Percentiles rank a stretch among this genome's conserved stretches.
phyloP scores from a whole-genome alignment of 2,329 filamentous ascomycete species.

The Talaromyces marneffei region DNA sequence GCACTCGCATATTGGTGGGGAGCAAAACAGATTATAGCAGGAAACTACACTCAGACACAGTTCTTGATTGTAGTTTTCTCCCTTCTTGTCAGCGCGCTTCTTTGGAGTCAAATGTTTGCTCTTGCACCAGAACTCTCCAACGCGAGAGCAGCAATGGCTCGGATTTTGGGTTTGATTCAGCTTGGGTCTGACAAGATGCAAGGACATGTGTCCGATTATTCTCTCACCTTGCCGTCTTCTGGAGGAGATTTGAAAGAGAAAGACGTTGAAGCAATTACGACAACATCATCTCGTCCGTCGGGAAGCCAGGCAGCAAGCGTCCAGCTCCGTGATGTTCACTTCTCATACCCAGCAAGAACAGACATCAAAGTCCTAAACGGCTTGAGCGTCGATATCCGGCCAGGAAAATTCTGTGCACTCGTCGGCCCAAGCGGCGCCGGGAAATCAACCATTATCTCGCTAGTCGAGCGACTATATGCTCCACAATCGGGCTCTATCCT shows the following conservation, averaged over 20 bases:
- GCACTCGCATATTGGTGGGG: conserved; percentile 79
- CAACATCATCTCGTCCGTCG: conserved; percentile 10
- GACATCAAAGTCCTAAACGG: conserved; percentile 53
- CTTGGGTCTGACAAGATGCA: conserved; percentile 31
- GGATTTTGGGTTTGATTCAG: conserved; percentile 46
- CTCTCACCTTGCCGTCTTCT: background rate
- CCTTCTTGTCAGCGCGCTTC: conserved; percentile 65
- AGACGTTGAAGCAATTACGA: conserved; percentile 14
- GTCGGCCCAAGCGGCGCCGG: conserved; percentile 62
- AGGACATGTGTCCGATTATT: conserved; percentile 17
- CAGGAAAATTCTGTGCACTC: conserved; percentile 58
- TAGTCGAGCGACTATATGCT: conserved; percentile 51
- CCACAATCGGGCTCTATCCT: conserved; percentile 46
- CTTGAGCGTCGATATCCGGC: conserved; percentile 52
- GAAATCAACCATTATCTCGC: conserved; percentile 60
- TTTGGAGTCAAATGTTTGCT: conserved; percentile 69
- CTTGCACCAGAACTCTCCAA: conserved; percentile 69
- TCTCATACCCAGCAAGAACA: conserved; percentile 60
- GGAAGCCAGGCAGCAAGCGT: conserved; percentile 32
- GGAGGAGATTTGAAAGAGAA: background rate
- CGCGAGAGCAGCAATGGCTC: conserved; percentile 56
- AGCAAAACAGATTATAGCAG: conserved; percentile 61
- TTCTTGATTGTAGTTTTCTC: conserved; percentile 70
- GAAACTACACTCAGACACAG: conserved; percentile 59
- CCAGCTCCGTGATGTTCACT: conserved; percentile 55